A percentile compares a stretch with the other conserved stretches of the same genome.
Evolutionary conservation across 495 filamentous ascomycete species (phyloP).

Genomic region (Annulohypoxylon maeteangense): DNA sequence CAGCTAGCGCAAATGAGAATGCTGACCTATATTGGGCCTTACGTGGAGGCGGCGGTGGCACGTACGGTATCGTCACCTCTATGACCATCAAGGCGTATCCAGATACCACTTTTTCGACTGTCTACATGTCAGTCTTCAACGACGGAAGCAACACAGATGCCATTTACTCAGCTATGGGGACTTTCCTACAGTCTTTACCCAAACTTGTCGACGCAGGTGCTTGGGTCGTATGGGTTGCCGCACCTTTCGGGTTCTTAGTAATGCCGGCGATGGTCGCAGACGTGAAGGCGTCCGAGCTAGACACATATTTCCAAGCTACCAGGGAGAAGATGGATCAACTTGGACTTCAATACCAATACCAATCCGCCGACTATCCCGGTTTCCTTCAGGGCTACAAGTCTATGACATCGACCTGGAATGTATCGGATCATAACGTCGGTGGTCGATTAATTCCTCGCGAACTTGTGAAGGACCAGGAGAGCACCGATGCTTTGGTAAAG

Average conservation of each 20-base stretch:
- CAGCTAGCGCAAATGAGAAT: slow-evolving; percentile 54
- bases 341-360: slow-evolving; percentile 18
- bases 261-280: slow-evolving; percentile 23
- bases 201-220: slow-evolving; percentile 18
- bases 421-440: slow-evolving; percentile 27
- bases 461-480: slow-evolving; percentile 13
- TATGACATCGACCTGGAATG: slow-evolving; percentile 22
- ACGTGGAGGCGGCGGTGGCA: slow-evolving; percentile 62
- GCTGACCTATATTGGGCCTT: slow-evolving; percentile 69
- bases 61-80: slow-evolving; percentile 61
- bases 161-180: slow-evolving; percentile 16
- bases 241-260: slow-evolving; percentile 19
- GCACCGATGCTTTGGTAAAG: slow-evolving; percentile 17
- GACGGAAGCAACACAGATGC: slow-evolving; percentile 10
- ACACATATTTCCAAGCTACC: slow-evolving; percentile 8
- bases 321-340: slow-evolving; percentile 21
- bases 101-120: slow-evolving; percentile 32
- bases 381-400: slow-evolving; percentile 19
- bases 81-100: slow-evolving; percentile 50
- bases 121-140: slow-evolving; percentile 1
- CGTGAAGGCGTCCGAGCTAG: slow-evolving; percentile 10
- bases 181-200: slow-evolving; percentile 15
- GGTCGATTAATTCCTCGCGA: slow-evolving; percentile 30
- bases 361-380: slow-evolving; percentile 9
- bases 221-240: slow-evolving; percentile 21